phyloP scores from a whole-genome alignment of 768 basidiomycete genomes.

The Podaxis mareebaensis region DNA sequence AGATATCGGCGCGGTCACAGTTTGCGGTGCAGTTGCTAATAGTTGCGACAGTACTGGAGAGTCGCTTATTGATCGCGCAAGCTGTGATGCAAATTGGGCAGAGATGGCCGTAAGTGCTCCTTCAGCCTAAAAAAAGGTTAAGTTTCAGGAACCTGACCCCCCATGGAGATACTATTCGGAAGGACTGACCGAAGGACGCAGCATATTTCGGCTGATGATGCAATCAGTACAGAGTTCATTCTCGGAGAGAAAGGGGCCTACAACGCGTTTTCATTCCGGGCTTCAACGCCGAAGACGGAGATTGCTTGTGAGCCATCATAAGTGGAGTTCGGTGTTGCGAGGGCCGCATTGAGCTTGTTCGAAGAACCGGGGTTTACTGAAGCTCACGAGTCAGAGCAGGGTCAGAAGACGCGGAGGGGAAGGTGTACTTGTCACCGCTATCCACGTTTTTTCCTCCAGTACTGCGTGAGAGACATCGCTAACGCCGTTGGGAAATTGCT shows the following conservation, averaged over 20 bases:
- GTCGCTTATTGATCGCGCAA: conserved; percentile 29
- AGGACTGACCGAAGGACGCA: conserved; percentile 32
- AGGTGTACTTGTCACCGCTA: conserved; percentile 50
- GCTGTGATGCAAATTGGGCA: conserved; percentile 32
- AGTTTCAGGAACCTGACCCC: background rate
- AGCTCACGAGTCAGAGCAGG: background rate
- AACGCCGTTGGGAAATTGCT: conserved; percentile 45
- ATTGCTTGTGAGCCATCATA: conserved; percentile 53
- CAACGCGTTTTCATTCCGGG: conserved; percentile 34
- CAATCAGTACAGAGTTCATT: background rate
- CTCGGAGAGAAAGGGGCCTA: conserved; percentile 31
- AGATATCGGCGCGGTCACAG: conserved; percentile 47
- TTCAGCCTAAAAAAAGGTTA: conserved; percentile 27
- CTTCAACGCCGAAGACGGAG: conserved; percentile 42
- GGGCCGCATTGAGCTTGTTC: conserved; percentile 33
- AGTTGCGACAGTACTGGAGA: conserved; percentile 33
- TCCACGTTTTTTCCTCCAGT: conserved; percentile 54
- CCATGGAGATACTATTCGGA: background rate
- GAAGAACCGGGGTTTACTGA: conserved; percentile 46
- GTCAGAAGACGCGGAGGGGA: background rate
- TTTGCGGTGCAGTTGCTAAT: conserved; percentile 47
- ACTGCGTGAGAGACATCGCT: conserved; percentile 43
- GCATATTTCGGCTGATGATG: conserved; percentile 31
- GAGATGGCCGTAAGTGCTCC: conserved; percentile 36
- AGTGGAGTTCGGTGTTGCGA: conserved; percentile 38